These are phyloP conservation scores for Plasmodium relictum DNA, from an alignment of 169 alveolate genomes.

Conservation along the genomic window DNA sequence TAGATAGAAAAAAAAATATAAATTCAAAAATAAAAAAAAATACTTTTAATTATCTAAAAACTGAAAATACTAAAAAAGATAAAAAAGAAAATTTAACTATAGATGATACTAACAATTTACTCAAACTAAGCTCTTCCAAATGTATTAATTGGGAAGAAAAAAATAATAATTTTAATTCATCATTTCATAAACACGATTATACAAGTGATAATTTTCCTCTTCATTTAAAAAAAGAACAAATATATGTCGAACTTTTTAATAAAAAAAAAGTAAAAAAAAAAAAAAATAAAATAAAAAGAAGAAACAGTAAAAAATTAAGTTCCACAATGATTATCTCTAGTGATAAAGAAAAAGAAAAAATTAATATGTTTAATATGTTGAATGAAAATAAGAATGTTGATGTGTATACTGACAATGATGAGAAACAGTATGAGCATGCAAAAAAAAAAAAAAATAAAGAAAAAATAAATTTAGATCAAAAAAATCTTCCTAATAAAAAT, in stretches of 20 bases:
- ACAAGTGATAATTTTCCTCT: background rate
- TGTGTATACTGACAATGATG: background rate
- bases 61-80: background rate
- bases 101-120: background rate
- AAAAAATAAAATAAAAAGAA: background rate
- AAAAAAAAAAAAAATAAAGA: background rate
- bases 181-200: background rate
- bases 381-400: background rate
- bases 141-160: background rate
- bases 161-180: background rate
- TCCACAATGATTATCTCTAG: background rate
- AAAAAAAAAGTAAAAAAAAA: slow-evolving; percentile 5
- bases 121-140: background rate
- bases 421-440: background rate
- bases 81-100: background rate
- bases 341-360: background rate
- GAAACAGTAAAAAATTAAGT: too few relatives aligned
- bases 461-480: background rate
- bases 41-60: background rate
- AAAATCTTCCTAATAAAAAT: too few relatives aligned
- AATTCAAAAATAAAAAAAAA: background rate
- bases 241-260: background rate
- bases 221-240: background rate
- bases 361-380: background rate
- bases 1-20: background rate